Evolutionary conservation across 108 stramenopile species (phyloP), one percentile per base, ranked within the genome.

Genomic region (Pseudonitzschia pungens): DNA sequence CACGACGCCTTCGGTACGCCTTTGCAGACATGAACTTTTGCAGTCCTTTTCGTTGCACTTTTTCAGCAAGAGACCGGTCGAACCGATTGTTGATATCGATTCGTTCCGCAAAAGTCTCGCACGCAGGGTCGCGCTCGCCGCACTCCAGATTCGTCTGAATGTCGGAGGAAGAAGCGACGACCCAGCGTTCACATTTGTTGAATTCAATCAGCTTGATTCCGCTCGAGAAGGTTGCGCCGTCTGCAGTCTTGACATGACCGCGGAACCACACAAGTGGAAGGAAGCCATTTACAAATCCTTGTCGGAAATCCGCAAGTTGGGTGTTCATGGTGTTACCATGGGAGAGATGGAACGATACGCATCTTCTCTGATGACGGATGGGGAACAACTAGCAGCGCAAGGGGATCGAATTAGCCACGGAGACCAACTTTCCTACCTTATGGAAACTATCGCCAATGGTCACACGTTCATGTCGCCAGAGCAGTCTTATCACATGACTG

Each of bases 401-500:
- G 95, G 93, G 20, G 97, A 97, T 76, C 87, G 88, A 54, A 94
- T 97, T 42, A 87, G 87, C 50, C 94, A 97, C 75, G 89, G 94
- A 50, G 97, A 99, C 68, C 95, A 97, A 65, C 81, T 99, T 66
- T 81, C 93, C 1, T 92, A 95, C 62, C 71, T 99, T 68, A 99
- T 99, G 98, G 97, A 99, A 77, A 94, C 96, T 22, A 90, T 96
- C 11, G 95, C 97, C 27, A 97, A 96, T 68, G 98, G 96, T 0
- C 97, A 99, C 82, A 93, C 95, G 18, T 99, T 97, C 75, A 98
- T 99, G 97, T 95, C 95, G 24, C 94, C 98, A 0, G 84, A 92
- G 73, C 94, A 97, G 74, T 86, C 90, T 10, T 96, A 94, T 73
- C 80, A 83, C 21, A 82, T 93, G 68, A 97, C 96, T n/a, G 87